Conservation (phyloP, 306 rosid species). For the Citrullus amarus region DNA sequence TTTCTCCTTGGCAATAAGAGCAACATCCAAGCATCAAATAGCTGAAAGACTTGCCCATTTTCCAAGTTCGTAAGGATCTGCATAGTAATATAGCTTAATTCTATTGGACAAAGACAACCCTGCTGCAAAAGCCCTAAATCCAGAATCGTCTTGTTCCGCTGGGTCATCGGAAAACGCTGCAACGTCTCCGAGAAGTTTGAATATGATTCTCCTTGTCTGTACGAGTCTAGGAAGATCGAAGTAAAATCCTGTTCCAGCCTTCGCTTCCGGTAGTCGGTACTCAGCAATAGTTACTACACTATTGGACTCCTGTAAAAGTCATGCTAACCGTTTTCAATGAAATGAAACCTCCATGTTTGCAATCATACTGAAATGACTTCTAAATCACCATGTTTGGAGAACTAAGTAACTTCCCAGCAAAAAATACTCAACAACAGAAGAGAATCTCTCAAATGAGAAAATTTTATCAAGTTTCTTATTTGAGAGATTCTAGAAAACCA, state of each 20-base stretch:
- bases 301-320: slow-evolving; percentile 44
- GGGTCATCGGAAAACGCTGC: slow-evolving; percentile 74
- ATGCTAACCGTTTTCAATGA: background rate
- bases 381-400: background rate
- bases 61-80: slow-evolving; percentile 82
- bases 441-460: background rate
- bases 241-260: slow-evolving; percentile 79
- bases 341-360: background rate
- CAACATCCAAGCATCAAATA: slow-evolving; percentile 22
- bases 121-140: slow-evolving; percentile 38
- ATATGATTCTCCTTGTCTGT: slow-evolving; percentile 56
- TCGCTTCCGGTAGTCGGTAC: slow-evolving; percentile 87
- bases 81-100: slow-evolving; percentile 64
- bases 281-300: slow-evolving; percentile 54
- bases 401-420: background rate
- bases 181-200: slow-evolving; percentile 82
- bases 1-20: background rate
- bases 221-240: slow-evolving; percentile 67
- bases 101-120: slow-evolving; percentile 76
- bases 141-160: slow-evolving; percentile 65
- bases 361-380: background rate
- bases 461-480: background rate
- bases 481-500: background rate
- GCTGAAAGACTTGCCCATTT: slow-evolving; percentile 95
- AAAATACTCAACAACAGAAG: background rate